Percentiles rank a stretch among this genome's conserved stretches.
phyloP scores from a whole-genome alignment of 768 basidiomycete genomes.

The Suillus cothurnatus region DNA sequence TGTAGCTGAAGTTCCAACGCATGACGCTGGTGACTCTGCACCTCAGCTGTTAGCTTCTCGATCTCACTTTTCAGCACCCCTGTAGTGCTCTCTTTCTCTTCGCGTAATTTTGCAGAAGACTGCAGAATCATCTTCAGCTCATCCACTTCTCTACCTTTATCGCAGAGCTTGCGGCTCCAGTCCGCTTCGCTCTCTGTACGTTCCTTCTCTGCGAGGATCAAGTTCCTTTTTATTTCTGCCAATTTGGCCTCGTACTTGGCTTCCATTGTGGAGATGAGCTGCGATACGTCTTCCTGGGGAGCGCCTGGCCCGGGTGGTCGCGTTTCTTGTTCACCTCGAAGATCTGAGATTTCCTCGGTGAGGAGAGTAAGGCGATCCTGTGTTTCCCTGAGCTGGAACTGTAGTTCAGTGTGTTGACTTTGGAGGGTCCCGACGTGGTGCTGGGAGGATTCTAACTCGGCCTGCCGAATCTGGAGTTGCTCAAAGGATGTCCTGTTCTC shows the following conservation, averaged over 20 bases:
- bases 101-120: conserved; percentile 56
- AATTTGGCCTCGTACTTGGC: conserved; percentile 76
- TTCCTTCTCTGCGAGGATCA: conserved; percentile 75
- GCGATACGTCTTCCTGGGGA: conserved; percentile 67
- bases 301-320: conserved; percentile 44
- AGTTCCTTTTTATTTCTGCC: conserved; percentile 65
- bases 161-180: conserved; percentile 83
- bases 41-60: conserved; percentile 49
- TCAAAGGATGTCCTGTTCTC: conserved; percentile 87
- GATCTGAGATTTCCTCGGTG: conserved; percentile 68
- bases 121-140: conserved; percentile 63
- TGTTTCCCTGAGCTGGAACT: conserved; percentile 84
- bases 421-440: conserved; percentile 74
- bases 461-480: conserved; percentile 83
- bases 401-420: conserved; percentile 79
- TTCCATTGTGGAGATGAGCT: conserved; percentile 73
- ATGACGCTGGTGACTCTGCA: conserved; percentile 50
- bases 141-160: conserved; percentile 79
- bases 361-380: conserved; percentile 72
- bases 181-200: conserved; percentile 85
- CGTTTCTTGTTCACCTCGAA: conserved; percentile 58
- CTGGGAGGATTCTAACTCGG: conserved; percentile 84
- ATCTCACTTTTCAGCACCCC: conserved; percentile 57
- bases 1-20: conserved; percentile 56
- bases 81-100: conserved; percentile 57